Conservation (phyloP, 257 asterid genomes). For the Przewalskia tangutica region DNA sequence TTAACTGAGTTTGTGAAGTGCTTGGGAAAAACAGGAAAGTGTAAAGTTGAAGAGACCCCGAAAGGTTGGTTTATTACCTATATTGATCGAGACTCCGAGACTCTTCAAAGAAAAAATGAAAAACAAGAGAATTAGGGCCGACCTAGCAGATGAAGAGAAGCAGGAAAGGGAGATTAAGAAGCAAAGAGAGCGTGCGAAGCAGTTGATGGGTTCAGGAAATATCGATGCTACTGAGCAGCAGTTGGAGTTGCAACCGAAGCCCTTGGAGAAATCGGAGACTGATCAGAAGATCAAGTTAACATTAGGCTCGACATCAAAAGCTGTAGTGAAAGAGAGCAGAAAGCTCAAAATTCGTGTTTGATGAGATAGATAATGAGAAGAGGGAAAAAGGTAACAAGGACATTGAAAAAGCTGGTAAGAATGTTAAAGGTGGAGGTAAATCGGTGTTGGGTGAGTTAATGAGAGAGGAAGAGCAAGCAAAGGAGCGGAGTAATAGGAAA, state of each 20-base stretch:
- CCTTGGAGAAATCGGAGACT: constrained; percentile 41
- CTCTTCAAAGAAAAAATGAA: constrained; percentile 87
- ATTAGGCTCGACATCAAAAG: constrained; percentile 40
- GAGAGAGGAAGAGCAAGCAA: constrained; percentile 78
- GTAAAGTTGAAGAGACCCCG: constrained; percentile 84
- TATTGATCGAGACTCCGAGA: constrained; percentile 82
- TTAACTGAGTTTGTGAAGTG: constrained; percentile 80
- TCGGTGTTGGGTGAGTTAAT: constrained; percentile 70
- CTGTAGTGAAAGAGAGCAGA: constrained; percentile 29
- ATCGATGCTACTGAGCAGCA: constrained; percentile 14
- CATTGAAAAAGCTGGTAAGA: constrained; percentile 11
- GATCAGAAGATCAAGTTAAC: constrained; percentile 55
- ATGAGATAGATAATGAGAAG: constrained; percentile 38
- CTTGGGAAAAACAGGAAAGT: constrained; percentile 73
- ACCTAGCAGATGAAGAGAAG: constrained; percentile 82
- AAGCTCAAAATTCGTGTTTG: constrained; percentile 40
- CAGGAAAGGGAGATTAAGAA: constrained; percentile 71
- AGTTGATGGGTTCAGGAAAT: constrained; percentile 24
- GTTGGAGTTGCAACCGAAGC: constrained; percentile 23
- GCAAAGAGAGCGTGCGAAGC: constrained; percentile 85
- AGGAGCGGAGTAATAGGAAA: constrained; percentile 74
- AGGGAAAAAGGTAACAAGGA: constrained; percentile 27
- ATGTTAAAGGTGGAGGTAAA: constrained; percentile 14
- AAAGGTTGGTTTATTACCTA: constrained; percentile 95
- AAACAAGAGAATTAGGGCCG: constrained; percentile 72